These are phyloP conservation scores for Nemania sp. DNA, from an alignment of 2,329 filamentous ascomycete genomes.

Conservation along the genomic window DNA sequence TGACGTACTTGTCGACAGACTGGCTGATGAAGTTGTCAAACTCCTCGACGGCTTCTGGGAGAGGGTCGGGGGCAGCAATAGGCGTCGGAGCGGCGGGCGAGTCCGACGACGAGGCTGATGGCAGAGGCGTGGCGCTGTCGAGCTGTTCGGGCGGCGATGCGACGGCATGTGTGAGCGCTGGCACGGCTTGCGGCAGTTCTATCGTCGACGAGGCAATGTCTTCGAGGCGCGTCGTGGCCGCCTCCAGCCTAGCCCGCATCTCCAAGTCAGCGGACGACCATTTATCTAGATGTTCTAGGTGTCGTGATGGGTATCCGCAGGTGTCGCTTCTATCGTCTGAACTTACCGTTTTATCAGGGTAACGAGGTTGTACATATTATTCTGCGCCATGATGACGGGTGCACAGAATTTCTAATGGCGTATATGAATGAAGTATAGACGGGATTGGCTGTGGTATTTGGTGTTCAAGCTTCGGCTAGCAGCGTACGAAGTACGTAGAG, in stretches of 20 bases:
- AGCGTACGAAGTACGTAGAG: neutral
- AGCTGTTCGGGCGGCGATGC: constrained; percentile 43
- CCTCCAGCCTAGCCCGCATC: constrained; percentile 76
- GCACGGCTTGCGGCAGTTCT: constrained; percentile 58
- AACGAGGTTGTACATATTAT: constrained; percentile 93
- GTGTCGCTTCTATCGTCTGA: neutral
- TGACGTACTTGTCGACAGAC: constrained; percentile 76
- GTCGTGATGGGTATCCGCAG: too few relatives aligned
- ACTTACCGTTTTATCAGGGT: constrained; percentile 96
- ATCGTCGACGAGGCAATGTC: constrained; percentile 84
- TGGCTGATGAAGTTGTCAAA: constrained; percentile 79
- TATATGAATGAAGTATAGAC: neutral
- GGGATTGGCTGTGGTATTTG: neutral
- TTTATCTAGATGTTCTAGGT: too few relatives aligned
- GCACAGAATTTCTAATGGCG: neutral
- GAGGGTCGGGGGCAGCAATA: constrained; percentile 53
- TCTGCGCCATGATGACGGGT: constrained; percentile 63
- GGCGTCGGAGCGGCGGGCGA: constrained; percentile 41
- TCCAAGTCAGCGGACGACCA: constrained; percentile 14
- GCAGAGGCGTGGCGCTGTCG: constrained; percentile 39
- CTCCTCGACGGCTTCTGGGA: constrained; percentile 81
- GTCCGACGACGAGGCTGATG: constrained; percentile 43
- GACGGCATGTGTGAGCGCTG: constrained; percentile 48
- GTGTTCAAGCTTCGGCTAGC: neutral
- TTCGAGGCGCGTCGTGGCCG: constrained; percentile 92